Conservation (phyloP, 257 asterid species). For the Salvia rosmarinus region DNA sequence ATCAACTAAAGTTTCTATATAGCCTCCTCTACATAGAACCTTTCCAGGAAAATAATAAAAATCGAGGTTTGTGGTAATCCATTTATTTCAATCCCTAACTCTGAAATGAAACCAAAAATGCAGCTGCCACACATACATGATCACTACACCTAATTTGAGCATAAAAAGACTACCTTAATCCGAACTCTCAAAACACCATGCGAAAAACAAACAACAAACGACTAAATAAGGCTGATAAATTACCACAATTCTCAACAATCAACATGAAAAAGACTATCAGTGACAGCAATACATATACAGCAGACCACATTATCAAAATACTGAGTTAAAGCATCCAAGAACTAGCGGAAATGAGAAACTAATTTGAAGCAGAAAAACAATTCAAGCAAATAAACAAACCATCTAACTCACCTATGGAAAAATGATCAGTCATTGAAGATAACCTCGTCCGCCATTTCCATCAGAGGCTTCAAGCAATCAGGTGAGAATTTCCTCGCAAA, state of each 20-base stretch:
- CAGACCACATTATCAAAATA: constrained; percentile 31
- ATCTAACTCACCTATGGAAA: constrained; percentile 55
- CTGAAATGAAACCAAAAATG: constrained; percentile 2
- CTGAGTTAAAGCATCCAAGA: constrained; percentile 6
- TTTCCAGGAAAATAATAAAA: constrained; percentile 20
- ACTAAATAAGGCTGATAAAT: constrained; percentile 32
- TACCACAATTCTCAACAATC: constrained; percentile 28
- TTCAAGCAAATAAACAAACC: constrained; percentile 6
- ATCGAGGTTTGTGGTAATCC: background rate
- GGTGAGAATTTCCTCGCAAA: constrained; percentile 89
- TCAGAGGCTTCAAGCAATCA: constrained; percentile 68
- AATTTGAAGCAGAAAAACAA: background rate
- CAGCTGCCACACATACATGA: constrained; percentile 21
- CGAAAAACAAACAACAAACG: constrained; percentile 26
- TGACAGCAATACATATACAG: background rate
- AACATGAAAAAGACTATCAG: background rate
- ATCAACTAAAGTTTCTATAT: constrained; percentile 24
- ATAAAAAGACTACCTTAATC: background rate
- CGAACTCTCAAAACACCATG: constrained; percentile 29
- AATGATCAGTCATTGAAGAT: constrained; percentile 72
- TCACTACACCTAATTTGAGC: constrained; percentile 5
- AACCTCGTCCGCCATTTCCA: constrained; percentile 75
- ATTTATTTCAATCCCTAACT: background rate
- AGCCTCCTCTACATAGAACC: constrained; percentile 6
- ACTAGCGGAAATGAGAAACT: background rate